Evolutionary conservation across 2,329 filamentous ascomycete species (phyloP).

Genomic region (Diatrype stigma): DNA sequence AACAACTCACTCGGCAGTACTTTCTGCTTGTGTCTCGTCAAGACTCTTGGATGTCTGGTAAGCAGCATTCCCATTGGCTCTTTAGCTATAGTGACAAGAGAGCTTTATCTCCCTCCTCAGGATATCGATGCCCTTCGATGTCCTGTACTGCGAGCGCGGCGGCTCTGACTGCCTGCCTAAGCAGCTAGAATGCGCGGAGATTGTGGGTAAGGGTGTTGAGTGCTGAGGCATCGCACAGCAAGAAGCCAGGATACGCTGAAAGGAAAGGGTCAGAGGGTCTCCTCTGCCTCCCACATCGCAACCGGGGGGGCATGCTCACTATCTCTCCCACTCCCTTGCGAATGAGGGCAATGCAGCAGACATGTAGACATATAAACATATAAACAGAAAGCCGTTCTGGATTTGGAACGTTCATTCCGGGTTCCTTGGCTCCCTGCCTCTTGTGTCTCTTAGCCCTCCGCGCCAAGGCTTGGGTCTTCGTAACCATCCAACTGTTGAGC

Average conservation of each 20-base stretch:
- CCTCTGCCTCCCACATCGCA: too few relatives aligned
- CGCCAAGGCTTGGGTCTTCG: background rate
- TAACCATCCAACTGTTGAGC: background rate
- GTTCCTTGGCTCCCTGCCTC: background rate
- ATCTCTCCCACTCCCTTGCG: background rate
- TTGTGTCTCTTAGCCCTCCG: background rate
- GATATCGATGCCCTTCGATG: background rate
- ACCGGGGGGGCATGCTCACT: too few relatives aligned
- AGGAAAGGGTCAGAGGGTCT: too few relatives aligned
- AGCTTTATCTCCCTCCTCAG: background rate
- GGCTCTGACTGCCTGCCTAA: background rate
- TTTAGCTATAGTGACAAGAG: background rate
- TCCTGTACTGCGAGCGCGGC: background rate
- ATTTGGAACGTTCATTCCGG: background rate
- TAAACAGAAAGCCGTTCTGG: background rate
- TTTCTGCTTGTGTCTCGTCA: background rate
- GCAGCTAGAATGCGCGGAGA: background rate
- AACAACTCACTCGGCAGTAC: background rate
- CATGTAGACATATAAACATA: background rate
- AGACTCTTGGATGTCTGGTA: background rate
- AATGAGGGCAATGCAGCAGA: background rate
- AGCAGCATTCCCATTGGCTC: background rate
- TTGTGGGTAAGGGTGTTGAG: too few relatives aligned
- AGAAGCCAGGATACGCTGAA: too few relatives aligned
- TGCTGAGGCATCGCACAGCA: too few relatives aligned